These are phyloP conservation scores for Podosphaera xanthii DNA, from an alignment of 2,329 filamentous ascomycete species.

Conservation along the genomic window DNA sequence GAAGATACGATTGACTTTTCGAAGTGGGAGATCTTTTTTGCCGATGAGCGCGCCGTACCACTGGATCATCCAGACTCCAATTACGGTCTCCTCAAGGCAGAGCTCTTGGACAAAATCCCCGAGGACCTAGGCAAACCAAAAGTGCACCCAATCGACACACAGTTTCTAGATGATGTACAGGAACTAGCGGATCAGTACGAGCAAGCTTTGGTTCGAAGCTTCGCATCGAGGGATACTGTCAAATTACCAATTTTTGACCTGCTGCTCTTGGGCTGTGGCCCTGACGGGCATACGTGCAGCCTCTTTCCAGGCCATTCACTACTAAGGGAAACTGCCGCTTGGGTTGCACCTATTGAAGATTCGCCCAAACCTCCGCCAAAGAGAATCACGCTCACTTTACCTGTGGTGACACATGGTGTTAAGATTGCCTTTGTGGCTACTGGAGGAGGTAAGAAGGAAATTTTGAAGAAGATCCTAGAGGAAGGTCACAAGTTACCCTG, in stretches of 20 bases:
- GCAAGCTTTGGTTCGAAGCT: conserved; percentile 60
- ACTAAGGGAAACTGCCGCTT: conserved; percentile 66
- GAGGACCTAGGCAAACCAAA: conserved; percentile 35
- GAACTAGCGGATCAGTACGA: conserved; percentile 91
- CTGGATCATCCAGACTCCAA: conserved; percentile 87
- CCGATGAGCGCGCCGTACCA: conserved; percentile 86
- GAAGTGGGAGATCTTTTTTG: conserved; percentile 97
- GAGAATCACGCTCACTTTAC: conserved; percentile 79
- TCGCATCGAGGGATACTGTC: conserved; percentile 82
- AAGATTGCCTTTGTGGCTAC: conserved; percentile 84
- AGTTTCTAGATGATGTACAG: conserved; percentile 50
- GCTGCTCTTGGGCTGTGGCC: conserved; percentile 76
- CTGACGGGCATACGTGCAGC: conserved; percentile 92
- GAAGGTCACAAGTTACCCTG: conserved; percentile 57
- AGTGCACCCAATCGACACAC: conserved; percentile 57
- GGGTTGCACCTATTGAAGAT: conserved; percentile 80
- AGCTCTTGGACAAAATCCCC: conserved; percentile 76
- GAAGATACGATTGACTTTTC: conserved; percentile 50
- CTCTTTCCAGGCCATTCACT: conserved; percentile 80
- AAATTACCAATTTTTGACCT: conserved; percentile 90
- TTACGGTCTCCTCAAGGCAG: conserved; percentile 66
- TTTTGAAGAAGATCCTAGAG: conserved; percentile 81
- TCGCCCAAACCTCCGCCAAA: conserved; percentile 83
- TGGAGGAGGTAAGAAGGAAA: conserved; percentile 69
- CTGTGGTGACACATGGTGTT: conserved; percentile 69